Conservation (phyloP, 2,329 filamentous ascomycete species). For the Parafenestella ontariensis region DNA sequence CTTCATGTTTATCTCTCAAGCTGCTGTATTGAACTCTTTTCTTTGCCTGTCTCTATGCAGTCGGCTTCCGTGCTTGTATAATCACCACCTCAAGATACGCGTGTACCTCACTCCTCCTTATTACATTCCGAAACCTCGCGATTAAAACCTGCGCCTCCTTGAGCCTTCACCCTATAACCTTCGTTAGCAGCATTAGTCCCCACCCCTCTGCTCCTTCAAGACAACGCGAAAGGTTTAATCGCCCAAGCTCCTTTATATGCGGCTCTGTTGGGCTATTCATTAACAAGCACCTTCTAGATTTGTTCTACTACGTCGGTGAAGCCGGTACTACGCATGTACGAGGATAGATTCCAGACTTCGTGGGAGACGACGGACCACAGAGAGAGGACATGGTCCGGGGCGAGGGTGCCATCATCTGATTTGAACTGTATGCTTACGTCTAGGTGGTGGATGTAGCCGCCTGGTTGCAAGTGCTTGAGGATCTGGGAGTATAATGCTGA, state of each 20-base stretch:
- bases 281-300: conserved; percentile 40
- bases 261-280: conserved; percentile 37
- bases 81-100: conserved; percentile 38
- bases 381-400: conserved; percentile 35
- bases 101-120: conserved; percentile 41
- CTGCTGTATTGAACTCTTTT: not conserved
- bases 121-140: conserved; percentile 39
- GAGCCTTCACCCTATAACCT: conserved; percentile 44
- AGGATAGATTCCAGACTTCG: conserved; percentile 35
- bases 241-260: conserved; percentile 42
- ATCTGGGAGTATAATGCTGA: conserved; percentile 45
- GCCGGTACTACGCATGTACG: conserved; percentile 32
- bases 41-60: not conserved
- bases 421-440: conserved; percentile 52
- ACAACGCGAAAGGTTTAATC: conserved; percentile 41
- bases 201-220: conserved; percentile 37
- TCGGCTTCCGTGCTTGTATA: conserved; percentile 21
- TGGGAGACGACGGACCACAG: conserved; percentile 37
- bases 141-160: conserved; percentile 55
- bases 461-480: conserved; percentile 38
- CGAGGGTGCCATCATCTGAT: conserved; percentile 48
- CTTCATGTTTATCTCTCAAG: not conserved
- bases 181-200: conserved; percentile 36
- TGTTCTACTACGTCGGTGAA: conserved; percentile 36
- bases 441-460: conserved; percentile 50